A percentile compares a stretch with the other conserved stretches of the same genome.
Evolutionary conservation across 345 rosid species (phyloP).

Genomic region (Syzygium jambos): DNA sequence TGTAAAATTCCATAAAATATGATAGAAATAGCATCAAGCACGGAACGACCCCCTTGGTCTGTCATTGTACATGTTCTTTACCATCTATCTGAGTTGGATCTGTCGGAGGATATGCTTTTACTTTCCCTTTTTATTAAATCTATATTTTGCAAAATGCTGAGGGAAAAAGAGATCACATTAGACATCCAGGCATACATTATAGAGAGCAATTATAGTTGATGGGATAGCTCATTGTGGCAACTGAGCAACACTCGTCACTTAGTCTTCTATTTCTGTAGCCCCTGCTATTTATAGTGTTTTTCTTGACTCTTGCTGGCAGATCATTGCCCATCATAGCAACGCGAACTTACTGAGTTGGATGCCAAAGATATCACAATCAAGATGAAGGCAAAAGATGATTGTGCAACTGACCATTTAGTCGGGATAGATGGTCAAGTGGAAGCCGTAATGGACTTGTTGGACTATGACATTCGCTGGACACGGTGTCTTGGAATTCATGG

Average conservation of each 20-base stretch:
- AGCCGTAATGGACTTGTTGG: not conserved
- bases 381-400: not conserved
- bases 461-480: not conserved
- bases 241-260: not conserved
- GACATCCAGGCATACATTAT: not conserved
- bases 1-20: rapidly evolving
- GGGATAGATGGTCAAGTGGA: not conserved
- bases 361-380: not conserved
- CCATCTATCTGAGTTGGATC: no score
- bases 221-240: not conserved
- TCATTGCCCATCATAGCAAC: not conserved
- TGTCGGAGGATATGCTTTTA: not conserved
- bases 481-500: not conserved
- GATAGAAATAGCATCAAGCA: not conserved
- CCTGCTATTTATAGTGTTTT: not conserved
- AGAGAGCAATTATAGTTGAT: not conserved
- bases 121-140: not conserved
- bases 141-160: not conserved
- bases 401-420: not conserved
- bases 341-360: not conserved
- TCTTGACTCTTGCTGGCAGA: not conserved
- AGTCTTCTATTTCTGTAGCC: not conserved
- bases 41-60: rapidly evolving
- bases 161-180: not conserved
- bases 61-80: not conserved